These are phyloP conservation scores for Ambispora gerdemannii DNA, from an alignment of 192 early-diverging fungal genomes.

Conservation along the genomic window DNA sequence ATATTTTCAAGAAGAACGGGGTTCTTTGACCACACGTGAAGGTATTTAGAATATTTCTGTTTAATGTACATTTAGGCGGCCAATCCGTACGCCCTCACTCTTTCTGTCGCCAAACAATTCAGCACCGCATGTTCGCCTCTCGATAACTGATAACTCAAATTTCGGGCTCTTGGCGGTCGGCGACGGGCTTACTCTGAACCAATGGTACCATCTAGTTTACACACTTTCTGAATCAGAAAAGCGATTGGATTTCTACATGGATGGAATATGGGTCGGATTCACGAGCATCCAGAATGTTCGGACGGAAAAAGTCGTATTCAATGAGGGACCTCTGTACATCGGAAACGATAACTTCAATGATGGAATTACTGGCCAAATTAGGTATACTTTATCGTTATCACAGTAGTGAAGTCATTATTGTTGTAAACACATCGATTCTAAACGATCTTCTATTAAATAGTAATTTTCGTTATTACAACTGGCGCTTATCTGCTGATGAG, in stretches of 20 bases:
- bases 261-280: slow-evolving; percentile 13
- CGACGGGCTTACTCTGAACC: neutral
- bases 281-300: neutral
- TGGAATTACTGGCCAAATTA: slow-evolving; percentile 15
- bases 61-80: neutral
- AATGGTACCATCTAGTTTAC: slow-evolving; percentile 27
- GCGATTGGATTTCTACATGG: slow-evolving; percentile 17
- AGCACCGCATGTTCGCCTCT: neutral
- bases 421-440: too few relatives aligned
- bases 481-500: too few relatives aligned
- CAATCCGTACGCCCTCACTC: slow-evolving; percentile 3
- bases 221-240: slow-evolving; percentile 22
- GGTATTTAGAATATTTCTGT: neutral
- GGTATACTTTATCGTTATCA: too few relatives aligned
- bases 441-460: too few relatives aligned
- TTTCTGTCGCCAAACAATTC: neutral
- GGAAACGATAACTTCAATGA: neutral
- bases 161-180: neutral
- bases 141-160: neutral
- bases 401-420: too few relatives aligned
- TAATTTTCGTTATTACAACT: too few relatives aligned
- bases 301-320: slow-evolving; percentile 8
- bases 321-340: slow-evolving; percentile 23
- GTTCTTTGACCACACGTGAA: neutral
- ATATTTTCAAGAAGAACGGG: too few relatives aligned